These are phyloP conservation scores for Lichtheimia ornata DNA, from an alignment of 371 early-diverging fungal species.

Conservation along the genomic window DNA sequence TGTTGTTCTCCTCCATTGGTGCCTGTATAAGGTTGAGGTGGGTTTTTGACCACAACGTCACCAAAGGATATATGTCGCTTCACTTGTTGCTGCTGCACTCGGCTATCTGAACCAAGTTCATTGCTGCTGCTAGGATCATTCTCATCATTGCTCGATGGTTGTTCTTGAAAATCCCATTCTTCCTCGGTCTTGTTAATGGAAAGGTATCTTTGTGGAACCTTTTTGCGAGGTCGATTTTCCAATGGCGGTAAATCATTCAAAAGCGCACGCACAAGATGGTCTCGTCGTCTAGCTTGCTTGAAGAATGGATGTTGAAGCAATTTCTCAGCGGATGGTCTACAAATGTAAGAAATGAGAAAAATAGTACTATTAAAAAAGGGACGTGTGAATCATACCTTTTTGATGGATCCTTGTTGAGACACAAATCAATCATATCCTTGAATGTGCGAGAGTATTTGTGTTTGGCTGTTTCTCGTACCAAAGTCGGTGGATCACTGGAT, in stretches of 20 bases:
- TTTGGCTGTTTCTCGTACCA: conserved; percentile 72
- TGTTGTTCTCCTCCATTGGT: conserved; percentile 10
- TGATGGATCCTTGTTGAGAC: conserved; percentile 79
- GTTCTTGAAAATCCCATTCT: conserved; percentile 49
- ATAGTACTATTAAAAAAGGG: conserved; percentile 31
- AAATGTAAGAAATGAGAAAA: too few species aligned
- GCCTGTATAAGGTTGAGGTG: conserved; percentile 11
- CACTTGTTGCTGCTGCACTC: background rate
- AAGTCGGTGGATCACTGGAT: conserved; percentile 86
- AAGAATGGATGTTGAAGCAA: conserved; percentile 80
- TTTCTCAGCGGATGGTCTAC: conserved; percentile 72
- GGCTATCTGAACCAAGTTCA: background rate
- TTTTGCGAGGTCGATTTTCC: conserved; percentile 57
- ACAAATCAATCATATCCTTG: conserved; percentile 87
- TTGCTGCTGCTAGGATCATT: background rate
- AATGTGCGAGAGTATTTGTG: conserved; percentile 76
- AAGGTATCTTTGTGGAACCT: conserved; percentile 27
- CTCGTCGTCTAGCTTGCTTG: conserved; percentile 73
- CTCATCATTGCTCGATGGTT: conserved; percentile 7
- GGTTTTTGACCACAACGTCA: conserved; percentile 29
- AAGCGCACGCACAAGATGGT: conserved; percentile 64
- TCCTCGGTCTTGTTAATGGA: conserved; percentile 35
- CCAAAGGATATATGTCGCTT: conserved; percentile 32
- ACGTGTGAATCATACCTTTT: conserved; percentile 49
- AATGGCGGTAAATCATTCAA: conserved; percentile 71